Base-by-base conservation (phyloP, 2,329 filamentous ascomycete genomes). In the Diaporthe sp. region DNA sequence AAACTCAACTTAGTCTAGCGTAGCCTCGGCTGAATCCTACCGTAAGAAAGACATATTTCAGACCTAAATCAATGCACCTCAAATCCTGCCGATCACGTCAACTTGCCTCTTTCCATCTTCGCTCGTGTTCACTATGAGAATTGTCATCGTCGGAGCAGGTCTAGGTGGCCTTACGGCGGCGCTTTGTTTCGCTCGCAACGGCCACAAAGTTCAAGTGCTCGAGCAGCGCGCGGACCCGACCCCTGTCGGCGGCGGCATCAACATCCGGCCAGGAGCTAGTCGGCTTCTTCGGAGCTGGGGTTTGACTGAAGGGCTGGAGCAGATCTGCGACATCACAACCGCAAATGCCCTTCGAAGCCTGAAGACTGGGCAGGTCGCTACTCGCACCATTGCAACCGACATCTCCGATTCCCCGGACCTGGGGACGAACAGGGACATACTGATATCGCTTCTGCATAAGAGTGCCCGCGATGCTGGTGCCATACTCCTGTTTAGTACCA, bases 141-240 rank as follows among this genome's bases (percentile, higher is more conserved):
- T 79, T 65, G 74, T 80, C 71, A 77, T 80, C 44, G 75, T 79
- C 31, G 79, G 79, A 15, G 78, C 77, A 13, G 79, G 79, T 19
- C 65, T 79, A 0, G 79, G 78, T 34, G 79, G 79, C 13, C 76
- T 80, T n/a, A 79, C 75, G 46, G 78, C 79, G 6, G 78, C 78
- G 2, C 51, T 75, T 17, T 74, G 77, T 12, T 58, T 80, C 42
- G 76, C 78, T 2, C 62, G 53, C 19, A 76, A 73, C 25, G 76
- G 78, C 7, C 77, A 79, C 58, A 31, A 73, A 2, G 76, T 80
- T 5, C 39, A 67, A 19, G 77, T 80, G 37, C 58, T 80, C 22
- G 79, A 80, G 72, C 78, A 77, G 42, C 77, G 71, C n/a, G 68
- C 72, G 4, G 62, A 70, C 28, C 74, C 78, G 5, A 72, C 58